phyloP scores from a whole-genome alignment of 2,329 filamentous ascomycete species.

The Pestalotiopsis sp. region DNA sequence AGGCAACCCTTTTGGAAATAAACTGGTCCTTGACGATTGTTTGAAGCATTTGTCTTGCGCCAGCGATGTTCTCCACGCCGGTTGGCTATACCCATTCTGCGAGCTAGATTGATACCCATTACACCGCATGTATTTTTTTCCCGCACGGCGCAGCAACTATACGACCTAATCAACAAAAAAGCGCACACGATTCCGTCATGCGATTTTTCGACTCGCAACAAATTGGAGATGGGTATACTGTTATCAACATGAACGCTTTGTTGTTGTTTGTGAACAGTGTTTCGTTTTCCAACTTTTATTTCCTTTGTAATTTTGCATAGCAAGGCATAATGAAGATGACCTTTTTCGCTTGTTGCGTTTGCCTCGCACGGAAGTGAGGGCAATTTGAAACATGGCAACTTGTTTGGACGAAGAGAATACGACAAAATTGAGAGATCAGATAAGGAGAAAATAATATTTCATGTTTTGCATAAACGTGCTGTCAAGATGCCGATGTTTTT shows the following conservation, averaged over 20 bases:
- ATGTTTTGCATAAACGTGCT: not conserved
- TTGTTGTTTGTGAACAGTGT: not conserved
- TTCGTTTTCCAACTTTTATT: not conserved
- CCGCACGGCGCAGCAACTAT: not conserved
- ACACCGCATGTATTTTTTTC: slow-evolving; percentile 7
- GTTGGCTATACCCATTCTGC: slow-evolving; percentile 3
- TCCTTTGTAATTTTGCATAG: slow-evolving; percentile 10
- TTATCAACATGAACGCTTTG: not conserved
- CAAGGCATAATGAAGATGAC: not conserved
- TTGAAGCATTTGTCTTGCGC: slow-evolving; percentile 17
- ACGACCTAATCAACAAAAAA: not conserved
- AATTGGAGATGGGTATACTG: not conserved
- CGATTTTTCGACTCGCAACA: not conserved
- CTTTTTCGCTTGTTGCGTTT: not conserved
- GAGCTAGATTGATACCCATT: slow-evolving; percentile 14
- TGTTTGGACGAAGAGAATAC: not conserved
- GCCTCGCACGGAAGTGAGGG: not conserved
- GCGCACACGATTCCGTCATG: not conserved
- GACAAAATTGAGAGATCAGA: not conserved
- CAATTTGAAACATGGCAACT: not conserved
- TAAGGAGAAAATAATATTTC: not conserved
- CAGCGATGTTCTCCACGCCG: slow-evolving; percentile 11
- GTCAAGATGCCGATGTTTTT: too few relatives aligned
- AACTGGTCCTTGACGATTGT: too few relatives aligned
- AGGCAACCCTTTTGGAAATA: not conserved